Evolutionary conservation across 192 early-diverging fungal genomes (phyloP), one percentile per base, ranked within the genome.

Genomic region (Coemansia sp.): DNA sequence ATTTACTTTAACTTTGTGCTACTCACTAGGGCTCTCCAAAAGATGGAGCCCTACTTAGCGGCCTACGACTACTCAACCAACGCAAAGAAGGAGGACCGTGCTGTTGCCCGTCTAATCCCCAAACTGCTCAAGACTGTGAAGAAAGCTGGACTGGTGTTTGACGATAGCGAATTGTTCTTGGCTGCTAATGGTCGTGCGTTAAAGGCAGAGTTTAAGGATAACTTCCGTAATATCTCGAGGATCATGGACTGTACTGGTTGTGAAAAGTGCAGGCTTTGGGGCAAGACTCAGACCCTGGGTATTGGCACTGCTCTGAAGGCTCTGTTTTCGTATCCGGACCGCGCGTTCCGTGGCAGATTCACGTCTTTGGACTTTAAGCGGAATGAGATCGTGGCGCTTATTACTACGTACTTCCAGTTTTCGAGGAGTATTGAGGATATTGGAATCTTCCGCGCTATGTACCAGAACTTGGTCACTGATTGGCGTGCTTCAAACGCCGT

Each of bases 171-270:
- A 39, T 77, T 99, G 71, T 99, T 99, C 75, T 69, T 80, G 21
- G 91, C 91, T 14, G 76, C 84, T 23, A 77, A 82, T n/a, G 85
- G 89, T 0, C 61, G 59, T n/a, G 82, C 70, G 40, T 85, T 98
- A 17, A 94, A 94, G 77, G 73, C 87, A 21, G 94, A 98, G 84
- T 94, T 98, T 77, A 89, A 94, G 74, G 85, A 89, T 30, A 89
- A 90, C 69, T 99, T 99, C 85, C 88, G 98, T 63, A 99, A 99
- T 72, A 91, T 99, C 19, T 93, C 97, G 13, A 78, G 89, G 23
- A 97, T 99, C 76, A 98, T 99, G 97, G 98, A 99, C 84, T 99
- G 98, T 76, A 95, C 98, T 26, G 94, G 91, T 1, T 99, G 98
- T 75, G 95, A 99, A 82, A 99, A 99, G 81, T 99, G 98, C 69